Evolutionary conservation across 2,329 filamentous ascomycete genomes (phyloP).

Genomic region (Talaromyces sp.): DNA sequence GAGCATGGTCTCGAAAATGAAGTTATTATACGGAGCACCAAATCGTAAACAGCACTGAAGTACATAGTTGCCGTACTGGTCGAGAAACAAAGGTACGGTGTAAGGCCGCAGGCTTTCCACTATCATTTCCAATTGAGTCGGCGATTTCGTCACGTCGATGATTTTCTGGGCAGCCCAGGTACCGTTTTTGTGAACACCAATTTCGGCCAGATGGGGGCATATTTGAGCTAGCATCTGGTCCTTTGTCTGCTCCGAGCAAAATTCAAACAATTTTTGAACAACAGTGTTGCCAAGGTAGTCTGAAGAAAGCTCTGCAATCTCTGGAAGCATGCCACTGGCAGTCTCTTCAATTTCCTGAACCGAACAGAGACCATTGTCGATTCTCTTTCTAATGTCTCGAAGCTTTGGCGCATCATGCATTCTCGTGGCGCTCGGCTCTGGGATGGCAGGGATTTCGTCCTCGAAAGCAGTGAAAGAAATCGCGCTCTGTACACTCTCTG

Average conservation of each 20-base stretch:
- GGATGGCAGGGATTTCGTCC: conserved; percentile 81
- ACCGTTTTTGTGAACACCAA: conserved; percentile 97
- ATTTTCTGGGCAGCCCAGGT: conserved; percentile 99
- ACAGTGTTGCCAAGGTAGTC: conserved; percentile 98
- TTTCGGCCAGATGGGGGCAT: conserved; percentile 86
- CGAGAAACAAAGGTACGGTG: conserved; percentile 85
- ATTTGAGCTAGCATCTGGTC: conserved; percentile 89
- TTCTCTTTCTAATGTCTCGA: conserved; percentile 92
- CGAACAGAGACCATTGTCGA: conserved; percentile 88
- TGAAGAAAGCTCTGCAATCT: conserved; percentile 89
- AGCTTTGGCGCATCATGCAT: conserved; percentile 92
- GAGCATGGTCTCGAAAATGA: conserved; percentile 97
- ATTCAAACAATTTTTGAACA: conserved; percentile 98
- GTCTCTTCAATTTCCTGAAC: conserved; percentile 86
- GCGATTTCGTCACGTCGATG: conserved; percentile 88
- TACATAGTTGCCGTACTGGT: conserved; percentile 98
- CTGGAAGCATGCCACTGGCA: conserved; percentile 88
- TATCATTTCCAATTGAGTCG: conserved; percentile 76
- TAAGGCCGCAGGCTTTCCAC: conserved; percentile 80
- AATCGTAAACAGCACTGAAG: conserved; percentile 95
- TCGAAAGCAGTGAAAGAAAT: conserved; percentile 68
- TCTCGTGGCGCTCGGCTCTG: conserved; percentile 81
- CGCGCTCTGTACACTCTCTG: conserved; percentile 67
- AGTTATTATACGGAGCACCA: conserved; percentile 81
- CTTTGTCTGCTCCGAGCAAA: conserved; percentile 83